Base-by-base conservation (phyloP, 2,329 filamentous ascomycete genomes). In the Venturia asperata region DNA sequence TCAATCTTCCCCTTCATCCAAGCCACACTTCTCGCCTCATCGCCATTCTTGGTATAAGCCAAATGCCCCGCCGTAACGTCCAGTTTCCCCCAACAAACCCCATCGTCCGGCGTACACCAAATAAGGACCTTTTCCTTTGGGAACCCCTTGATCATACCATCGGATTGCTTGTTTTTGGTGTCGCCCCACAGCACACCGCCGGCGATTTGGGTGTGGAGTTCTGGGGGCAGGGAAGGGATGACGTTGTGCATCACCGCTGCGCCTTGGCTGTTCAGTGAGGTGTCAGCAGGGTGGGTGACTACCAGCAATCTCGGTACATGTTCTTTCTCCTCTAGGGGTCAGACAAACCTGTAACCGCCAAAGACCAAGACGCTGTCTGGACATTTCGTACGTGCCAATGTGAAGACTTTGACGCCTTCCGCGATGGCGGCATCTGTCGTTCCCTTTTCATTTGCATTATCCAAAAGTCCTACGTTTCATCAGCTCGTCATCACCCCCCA, bases 131-230 rank as follows among this genome's bases (percentile, higher is more conserved):
- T 65, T 47, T 66, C 67, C 39, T 68, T 62, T 7, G 70, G 71
- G 62, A 74, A 75, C 15, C 70, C 70, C 10, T 74, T 74, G n/a
- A 78, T 71, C 37, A 67, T 66, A 0, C 71, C 72, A 1, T 66
- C 65, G 62, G 77, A 74, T 68, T 76, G 74, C 27, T 67, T 39
- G 55, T 73, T 76, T 69, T 74, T 72, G 21, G 78, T 79, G 67
- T 79, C 77, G 1, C 79, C 79, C 64, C 76, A 81, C 9, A 79
- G 74, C 0, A 78, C 77, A 1, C 77, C 77, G 1, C 74, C 78
- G 52, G 70, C 73, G 56, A 80, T 74, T 68, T 71, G 72, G 6
- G 66, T 61, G 19, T 71, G 70, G 0, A 74, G 70, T 0, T 65
- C 67, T 3, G 67, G 34, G 19, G 68, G 66, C 27, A 79, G 70